These are phyloP conservation scores for Podospora anserina DNA, from an alignment of 495 filamentous ascomycete species.

Conservation along the genomic window DNA sequence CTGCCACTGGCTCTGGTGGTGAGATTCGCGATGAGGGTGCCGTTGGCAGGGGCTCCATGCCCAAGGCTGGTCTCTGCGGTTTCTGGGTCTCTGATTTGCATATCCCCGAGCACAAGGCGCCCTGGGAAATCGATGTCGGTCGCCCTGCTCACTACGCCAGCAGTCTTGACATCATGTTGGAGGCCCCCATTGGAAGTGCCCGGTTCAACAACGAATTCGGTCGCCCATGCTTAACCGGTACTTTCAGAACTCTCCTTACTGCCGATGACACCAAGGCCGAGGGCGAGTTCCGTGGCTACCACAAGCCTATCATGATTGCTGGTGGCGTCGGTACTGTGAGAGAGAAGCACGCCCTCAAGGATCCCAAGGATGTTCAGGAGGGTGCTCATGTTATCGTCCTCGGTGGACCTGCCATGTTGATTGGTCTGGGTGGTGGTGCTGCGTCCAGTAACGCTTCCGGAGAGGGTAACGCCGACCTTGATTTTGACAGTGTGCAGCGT, in stretches of 20 bases:
- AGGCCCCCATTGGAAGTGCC: conserved; percentile 91
- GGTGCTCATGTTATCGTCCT: conserved; percentile 87
- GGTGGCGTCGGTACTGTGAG: conserved; percentile 95
- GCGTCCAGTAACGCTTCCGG: conserved; percentile 87
- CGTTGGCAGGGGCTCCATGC: conserved; percentile 86
- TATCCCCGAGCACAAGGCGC: conserved; percentile 74
- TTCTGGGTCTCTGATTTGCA: conserved; percentile 92
- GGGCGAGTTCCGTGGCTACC: conserved; percentile 79
- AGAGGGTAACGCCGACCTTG: conserved; percentile 83
- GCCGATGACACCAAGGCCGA: conserved; percentile 45
- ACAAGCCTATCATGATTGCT: conserved; percentile 99
- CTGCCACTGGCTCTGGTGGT: conserved; percentile 91
- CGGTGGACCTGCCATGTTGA: conserved; percentile 94
- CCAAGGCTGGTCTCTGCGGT: conserved; percentile 87
- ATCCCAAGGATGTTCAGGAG: conserved; percentile 67
- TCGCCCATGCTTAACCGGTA: conserved; percentile 82
- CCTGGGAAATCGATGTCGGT: conserved; percentile 90
- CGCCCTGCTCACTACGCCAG: conserved; percentile 89
- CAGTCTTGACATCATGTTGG: conserved; percentile 92
- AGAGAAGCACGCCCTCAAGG: conserved; percentile 85
- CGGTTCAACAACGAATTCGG: conserved; percentile 98
- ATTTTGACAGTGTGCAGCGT: conserved; percentile 94
- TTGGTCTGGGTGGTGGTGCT: conserved; percentile 91
- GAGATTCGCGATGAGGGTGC: conserved; percentile 94
- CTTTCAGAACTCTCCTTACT: conserved; percentile 81